Evolutionary conservation across 169 alveolate species (phyloP), one percentile per base, ranked within the genome.

Genomic region (Plasmodium blacklocki): DNA sequence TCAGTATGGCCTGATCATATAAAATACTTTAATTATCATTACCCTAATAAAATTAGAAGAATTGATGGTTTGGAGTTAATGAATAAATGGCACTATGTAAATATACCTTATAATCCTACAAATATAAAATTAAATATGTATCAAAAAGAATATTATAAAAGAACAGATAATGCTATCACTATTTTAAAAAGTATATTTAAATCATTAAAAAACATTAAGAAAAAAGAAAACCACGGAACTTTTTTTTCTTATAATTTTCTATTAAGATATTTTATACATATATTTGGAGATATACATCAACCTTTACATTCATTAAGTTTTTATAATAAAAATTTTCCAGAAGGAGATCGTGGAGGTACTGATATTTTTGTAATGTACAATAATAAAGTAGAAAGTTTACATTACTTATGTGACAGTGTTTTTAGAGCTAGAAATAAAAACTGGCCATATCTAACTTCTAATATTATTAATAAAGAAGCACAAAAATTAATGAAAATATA

Each of bases 211-310:
- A 39, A 15, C 19, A n/a, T 70, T 6, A 71, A 86, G 11, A 68
- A 14, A 45, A 66, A 66, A 89, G 74, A 89, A 58, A 80, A 80
- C 47, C 73, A 52, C 47, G 88, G 93, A 15, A 73, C 39, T 4
- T 93, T 59, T 49, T 67, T 93, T 58, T 72, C 93, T 0, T 64
- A 80, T 47, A 88, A 88, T 50, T 70, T 88, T 43, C 67, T 88
- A 56, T 62, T 95, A 68, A 92, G 98, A 62, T 88, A 93, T 56
- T 88, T 96, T 62, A 88, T 96, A 12, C 98, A 96, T 92, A 70
- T 95, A 32, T 93, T 94, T 71, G 98, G 98, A 12, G 98, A 96
- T 89, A 56, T 93, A 3, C 98, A 96, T 71, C 94, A 96, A 68
- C 98, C 98, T 9, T 88, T 96, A 47, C 98, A 96, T 72, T 39